Conservation (phyloP, 306 rosid species). For the Luffa acutangula region DNA sequence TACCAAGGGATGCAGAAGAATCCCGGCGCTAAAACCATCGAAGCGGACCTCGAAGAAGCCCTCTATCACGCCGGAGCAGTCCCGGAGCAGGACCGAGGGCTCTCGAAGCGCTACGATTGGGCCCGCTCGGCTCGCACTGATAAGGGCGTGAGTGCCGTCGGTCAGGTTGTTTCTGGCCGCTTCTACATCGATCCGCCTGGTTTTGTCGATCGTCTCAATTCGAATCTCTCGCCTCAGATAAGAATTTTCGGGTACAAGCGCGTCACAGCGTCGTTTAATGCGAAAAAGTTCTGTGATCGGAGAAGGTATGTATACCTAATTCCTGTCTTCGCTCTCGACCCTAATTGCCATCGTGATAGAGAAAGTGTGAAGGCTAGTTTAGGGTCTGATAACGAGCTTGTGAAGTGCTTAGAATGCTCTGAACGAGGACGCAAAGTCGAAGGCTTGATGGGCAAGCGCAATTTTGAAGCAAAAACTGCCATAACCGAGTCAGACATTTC, state of each 20-base stretch:
- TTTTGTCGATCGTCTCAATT: constrained; percentile 74
- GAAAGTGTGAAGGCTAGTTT: constrained; percentile 87
- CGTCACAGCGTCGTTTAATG: constrained; percentile 66
- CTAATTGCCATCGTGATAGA: constrained; percentile 68
- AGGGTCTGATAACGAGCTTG: constrained; percentile 66
- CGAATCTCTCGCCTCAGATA: constrained; percentile 66
- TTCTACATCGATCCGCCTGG: constrained; percentile 91
- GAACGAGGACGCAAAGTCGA: constrained; percentile 83
- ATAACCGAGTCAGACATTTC: constrained; percentile 28
- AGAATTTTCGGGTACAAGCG: constrained; percentile 80
- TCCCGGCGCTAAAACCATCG: constrained; percentile 96
- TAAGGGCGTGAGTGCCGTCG: constrained; percentile 95
- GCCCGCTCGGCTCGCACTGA: constrained; percentile 94
- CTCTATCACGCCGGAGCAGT: constrained; percentile 64
- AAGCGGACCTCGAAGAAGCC: constrained; percentile 87
- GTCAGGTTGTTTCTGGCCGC: constrained; percentile 88
- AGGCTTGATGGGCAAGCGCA: constrained; percentile 57
- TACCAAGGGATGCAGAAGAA: constrained; percentile 98
- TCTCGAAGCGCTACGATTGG: constrained; percentile 70
- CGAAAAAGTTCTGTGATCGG: constrained; percentile 92
- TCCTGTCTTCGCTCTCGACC: constrained; percentile 83
- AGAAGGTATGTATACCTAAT: constrained; percentile 90
- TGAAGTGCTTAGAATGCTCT: constrained; percentile 70
- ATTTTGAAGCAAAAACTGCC: constrained; percentile 27
- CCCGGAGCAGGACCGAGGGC: constrained; percentile 72